Base-by-base conservation (phyloP, 1,139 yeast genomes). In the Taphrina populina region DNA sequence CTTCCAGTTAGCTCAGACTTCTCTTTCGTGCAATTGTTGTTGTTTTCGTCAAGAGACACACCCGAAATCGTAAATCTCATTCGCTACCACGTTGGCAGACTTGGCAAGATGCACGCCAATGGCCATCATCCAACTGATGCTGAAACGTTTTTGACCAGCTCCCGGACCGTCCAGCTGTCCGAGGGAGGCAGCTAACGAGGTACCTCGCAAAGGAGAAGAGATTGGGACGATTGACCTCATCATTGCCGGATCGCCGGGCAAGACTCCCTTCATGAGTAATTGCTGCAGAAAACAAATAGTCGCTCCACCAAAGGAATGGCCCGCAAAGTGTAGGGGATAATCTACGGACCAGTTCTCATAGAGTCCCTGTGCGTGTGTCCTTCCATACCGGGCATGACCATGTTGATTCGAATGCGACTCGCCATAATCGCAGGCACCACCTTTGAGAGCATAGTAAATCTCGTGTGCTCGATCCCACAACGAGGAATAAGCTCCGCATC, bases 351-450 rank as follows among this genome's bases (percentile, higher is more conserved):
- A 49, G 15, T 49, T 21, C 33, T 40, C 39, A 33, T 49, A 49
- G 4, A 49, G 39, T 10, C 54, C 54, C 2, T 24, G 23, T 21
- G 23, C 24, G 35, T 49, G 54, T 8, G 40, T 39, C 10, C 54
- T 29, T 4, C 54, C 54, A 15, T 29, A 49, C 13, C 46, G 54
- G 17, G 54, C 45, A 30, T 49, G 54, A 30, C 19, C 40, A 23
- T 49, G 46, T 21, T 21, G 29, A 8, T 11, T 23, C 8, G 54
- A 32, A 23, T 49, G 54, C 2, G 26, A 39, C 3, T 39, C 54
- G 17, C 54, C 54, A 17, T 49, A 49, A 17, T 49, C 54, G 34
- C 54, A 49, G n/a, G 39, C 26, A 8, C 54, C 54, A 2, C 54
- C 54, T 17, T 49, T 49, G 33, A 49, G 27, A 2, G 54, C 54